Evolutionary conservation across 169 alveolate species (phyloP).

Genomic region (Cryptosporidium xiaoi): DNA sequence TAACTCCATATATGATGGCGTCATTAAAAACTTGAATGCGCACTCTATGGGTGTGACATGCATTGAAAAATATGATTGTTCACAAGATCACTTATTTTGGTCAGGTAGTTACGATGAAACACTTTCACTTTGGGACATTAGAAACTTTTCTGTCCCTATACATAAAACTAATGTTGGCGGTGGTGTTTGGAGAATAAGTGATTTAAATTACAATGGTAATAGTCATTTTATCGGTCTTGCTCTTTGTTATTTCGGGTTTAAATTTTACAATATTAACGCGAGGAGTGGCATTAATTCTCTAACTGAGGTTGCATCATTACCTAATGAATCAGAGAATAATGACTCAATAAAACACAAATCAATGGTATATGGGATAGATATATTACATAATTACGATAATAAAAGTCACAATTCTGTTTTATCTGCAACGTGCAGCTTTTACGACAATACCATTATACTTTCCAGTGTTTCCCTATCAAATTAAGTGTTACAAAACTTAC

Average conservation of each 20-base stretch:
- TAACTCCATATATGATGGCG: not conserved
- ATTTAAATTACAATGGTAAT: not conserved
- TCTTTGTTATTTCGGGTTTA: constrained; percentile 44
- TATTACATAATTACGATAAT: not conserved
- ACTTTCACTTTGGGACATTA: constrained; percentile 45
- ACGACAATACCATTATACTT: constrained; percentile 30
- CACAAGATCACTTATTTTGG: constrained; percentile 39
- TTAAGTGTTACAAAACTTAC: too few species aligned
- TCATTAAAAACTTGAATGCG: constrained; percentile 4
- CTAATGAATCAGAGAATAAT: not conserved
- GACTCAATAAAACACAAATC: constrained; percentile 4
- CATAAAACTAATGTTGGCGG: constrained; percentile 22
- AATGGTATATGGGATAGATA: constrained; percentile 52
- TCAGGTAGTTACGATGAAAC: constrained; percentile 62
- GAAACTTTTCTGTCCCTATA: constrained; percentile 10
- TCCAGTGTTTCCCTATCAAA: not conserved
- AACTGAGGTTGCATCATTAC: not conserved
- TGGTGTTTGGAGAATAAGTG: constrained; percentile 66
- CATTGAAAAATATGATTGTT: not conserved
- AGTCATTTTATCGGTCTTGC: constrained; percentile 24
- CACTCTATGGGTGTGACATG: constrained; percentile 75
- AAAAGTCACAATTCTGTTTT: not conserved
- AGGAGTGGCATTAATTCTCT: not conserved
- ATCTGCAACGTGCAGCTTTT: constrained; percentile 52
- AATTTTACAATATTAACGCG: not conserved